Evolutionary conservation across 192 early-diverging fungal species (phyloP), one percentile per base, ranked within the genome.

Genomic region (Rhizophagus sp.): DNA sequence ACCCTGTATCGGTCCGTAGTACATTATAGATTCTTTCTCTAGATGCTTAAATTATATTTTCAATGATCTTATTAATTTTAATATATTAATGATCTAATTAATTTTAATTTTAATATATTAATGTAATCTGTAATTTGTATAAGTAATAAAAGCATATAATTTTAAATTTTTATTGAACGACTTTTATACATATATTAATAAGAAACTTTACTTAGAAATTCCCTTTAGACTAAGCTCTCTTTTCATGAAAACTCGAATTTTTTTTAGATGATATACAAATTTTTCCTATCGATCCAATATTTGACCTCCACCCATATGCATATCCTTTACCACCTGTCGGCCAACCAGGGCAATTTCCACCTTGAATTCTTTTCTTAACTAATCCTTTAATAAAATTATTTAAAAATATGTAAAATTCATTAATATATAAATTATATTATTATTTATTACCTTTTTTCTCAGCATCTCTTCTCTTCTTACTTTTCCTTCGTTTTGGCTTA

Each of bases 391-490:
- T 36, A 34, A 66, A 34, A 30, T 67, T 12, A 67, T 33, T 15
- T 13, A 66, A 41, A 63, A 27, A 67, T 19, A 67, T 4, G 10
- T 13, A 34, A 34, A 27, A 66, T 67, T 67, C 5, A 6, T 22
- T 57, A 1, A n/a, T 44, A 22, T 57, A 34, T 33, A 17, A 12
- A 67, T 33, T 17, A 67, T 11, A 5, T 10, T 24, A 41, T 10
- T 8, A 30, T 12, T 41, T 17, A 25, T 7, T 27, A 41, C 61
- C 75, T 68, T 68, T 65, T 13, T 78, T 78, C 19, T 67, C 33
- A 10, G 39, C 44, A 33, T 34, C 64, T 78, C 76, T 65, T 66
- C 17, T 44, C 44, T n/a, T 78, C 34, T 78, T 78, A 19, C 76
- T 68, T 50, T 67, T 67, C 47, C 76, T 78, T 39, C 75, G 24